Conservation (phyloP, 2,329 filamentous ascomycete species). For the Aspergillus floridensis region DNA sequence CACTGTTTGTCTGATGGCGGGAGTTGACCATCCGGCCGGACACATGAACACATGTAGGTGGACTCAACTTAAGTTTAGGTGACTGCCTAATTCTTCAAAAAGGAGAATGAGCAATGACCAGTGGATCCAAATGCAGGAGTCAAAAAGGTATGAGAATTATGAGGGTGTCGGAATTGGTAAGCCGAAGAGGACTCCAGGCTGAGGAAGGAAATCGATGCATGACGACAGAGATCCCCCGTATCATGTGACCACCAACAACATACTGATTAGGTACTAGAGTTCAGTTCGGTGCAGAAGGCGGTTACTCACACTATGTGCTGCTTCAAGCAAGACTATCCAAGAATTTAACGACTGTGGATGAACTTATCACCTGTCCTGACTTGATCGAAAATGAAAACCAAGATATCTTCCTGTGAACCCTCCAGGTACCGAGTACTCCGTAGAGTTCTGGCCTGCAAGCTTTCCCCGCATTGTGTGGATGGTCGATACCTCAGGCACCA, state of each 20-base stretch:
- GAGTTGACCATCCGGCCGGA: constrained; percentile 5
- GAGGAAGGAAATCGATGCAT: neutral
- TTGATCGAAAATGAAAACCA: neutral
- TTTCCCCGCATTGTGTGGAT: neutral
- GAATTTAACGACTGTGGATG: neutral
- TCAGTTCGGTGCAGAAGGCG: neutral
- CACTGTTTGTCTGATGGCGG: constrained; percentile 14
- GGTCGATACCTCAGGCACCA: neutral
- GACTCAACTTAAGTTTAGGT: neutral
- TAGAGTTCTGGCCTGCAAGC: neutral
- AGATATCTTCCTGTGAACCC: neutral
- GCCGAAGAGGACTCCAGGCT: neutral
- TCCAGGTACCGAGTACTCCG: neutral
- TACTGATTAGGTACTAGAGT: too few species aligned
- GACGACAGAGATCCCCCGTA: neutral
- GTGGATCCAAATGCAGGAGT: neutral
- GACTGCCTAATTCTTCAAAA: neutral
- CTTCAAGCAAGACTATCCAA: neutral
- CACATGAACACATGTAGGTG: too few species aligned
- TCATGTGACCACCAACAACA: neutral
- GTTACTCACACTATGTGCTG: neutral
- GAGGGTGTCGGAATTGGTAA: neutral
- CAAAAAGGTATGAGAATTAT: too few species aligned
- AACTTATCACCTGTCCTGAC: too few species aligned
- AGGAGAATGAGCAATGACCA: neutral